Base-by-base conservation (phyloP, 2,329 filamentous ascomycete species). In the Fusarium chlamydosporum region DNA sequence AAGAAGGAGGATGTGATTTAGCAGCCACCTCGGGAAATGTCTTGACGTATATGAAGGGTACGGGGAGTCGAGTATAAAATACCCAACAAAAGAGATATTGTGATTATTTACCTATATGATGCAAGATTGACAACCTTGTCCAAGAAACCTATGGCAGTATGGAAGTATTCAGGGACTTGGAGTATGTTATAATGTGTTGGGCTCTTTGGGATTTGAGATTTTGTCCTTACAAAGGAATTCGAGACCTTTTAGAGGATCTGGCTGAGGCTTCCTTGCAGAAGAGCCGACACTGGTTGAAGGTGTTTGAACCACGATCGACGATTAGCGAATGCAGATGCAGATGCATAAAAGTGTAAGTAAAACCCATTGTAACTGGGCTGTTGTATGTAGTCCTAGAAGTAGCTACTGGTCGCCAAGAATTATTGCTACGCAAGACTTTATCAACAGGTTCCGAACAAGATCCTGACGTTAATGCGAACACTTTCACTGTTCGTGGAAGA, bases 71-170 rank as follows among this genome's bases (percentile, higher is more conserved):
- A 23, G 23, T 6, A 6, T 23, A 4, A 23, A 6, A 23, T 23
- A n/a, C n/a, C n/a, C n/a, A 23, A 23, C 23, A 6, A 23, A 6
- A 23, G 4, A 29, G 29, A 29, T 29, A 11, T 11, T 2, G 29
- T 8, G 29, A 29, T 29, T 29, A 4, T 29, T 29, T 29, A n/a
- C n/a, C n/a, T n/a, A 11, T 8, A 9, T 10, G 10, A 11, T 11
- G 4, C 10, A 29, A 29, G 11, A 8, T 63, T 9, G 60, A 63
- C 1, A 60, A 27, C 13, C 48, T 63, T 4, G 35, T 63, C 7
- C 16, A 38, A 9, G 58, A 63, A 37, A 63, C 26, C 5, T 63
- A 63, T 1, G 60, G 48, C 3, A 56, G 35, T 4, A 48, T 63
- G 29, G 58, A 56, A 1, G 35, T 7, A 1, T 43, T 56, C 12